A percentile compares a stretch with the other conserved stretches of the same genome.
These are phyloP conservation scores for Nicotiana undulata DNA, from an alignment of 257 asterid genomes.

Conservation along the genomic window DNA sequence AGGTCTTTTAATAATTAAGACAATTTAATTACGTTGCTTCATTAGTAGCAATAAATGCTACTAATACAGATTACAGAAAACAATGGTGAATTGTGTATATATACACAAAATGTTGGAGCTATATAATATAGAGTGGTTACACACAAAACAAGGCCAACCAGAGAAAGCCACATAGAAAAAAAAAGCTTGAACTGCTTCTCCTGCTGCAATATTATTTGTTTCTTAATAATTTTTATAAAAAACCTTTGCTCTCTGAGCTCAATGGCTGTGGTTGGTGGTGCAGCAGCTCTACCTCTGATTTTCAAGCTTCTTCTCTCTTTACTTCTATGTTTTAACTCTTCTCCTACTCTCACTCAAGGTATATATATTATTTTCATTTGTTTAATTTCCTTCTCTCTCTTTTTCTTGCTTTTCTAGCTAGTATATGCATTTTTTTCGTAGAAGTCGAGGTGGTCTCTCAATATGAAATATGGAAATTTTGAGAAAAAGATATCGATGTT, in stretches of 20 bases:
- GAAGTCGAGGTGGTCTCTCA: not conserved
- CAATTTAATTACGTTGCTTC: not conserved
- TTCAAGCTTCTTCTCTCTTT: constrained; percentile 23
- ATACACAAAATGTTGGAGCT: constrained; percentile 1
- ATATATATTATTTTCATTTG: not conserved
- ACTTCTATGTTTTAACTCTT: constrained; percentile 25
- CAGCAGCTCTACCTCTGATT: constrained; percentile 26
- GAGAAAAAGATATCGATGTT: not conserved
- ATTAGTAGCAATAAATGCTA: not conserved
- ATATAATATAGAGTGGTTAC: constrained; percentile 20
- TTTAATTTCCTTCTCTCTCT: not conserved
- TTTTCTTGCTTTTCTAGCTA: not conserved
- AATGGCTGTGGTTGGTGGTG: constrained; percentile 69
- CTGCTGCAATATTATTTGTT: not conserved
- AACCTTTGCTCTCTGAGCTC: constrained; percentile 3
- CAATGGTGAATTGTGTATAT: not conserved
- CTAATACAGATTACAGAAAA: too few relatives aligned
- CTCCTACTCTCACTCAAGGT: not conserved
- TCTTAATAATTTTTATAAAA: not conserved
- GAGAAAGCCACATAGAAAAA: constrained; percentile 1
- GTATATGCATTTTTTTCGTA: not conserved
- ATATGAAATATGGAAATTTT: not conserved
- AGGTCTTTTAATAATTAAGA: too few relatives aligned
- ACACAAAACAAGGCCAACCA: constrained; percentile 15
- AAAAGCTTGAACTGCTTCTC: not conserved